phyloP scores from a whole-genome alignment of 345 rosid species.

The Bruguiera parviflora region DNA sequence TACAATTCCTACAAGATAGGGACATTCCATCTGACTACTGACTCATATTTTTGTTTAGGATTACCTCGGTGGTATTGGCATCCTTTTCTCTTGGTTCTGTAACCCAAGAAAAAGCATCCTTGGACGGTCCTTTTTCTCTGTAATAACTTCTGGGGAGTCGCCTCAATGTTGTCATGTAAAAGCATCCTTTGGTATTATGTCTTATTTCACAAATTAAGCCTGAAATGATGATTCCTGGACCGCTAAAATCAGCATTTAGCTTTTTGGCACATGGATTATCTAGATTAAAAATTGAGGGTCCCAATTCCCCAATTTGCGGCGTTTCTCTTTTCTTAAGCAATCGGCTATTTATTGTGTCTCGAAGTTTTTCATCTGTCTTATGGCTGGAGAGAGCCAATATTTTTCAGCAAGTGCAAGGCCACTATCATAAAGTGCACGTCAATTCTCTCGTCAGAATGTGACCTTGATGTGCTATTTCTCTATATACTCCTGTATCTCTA shows the following conservation, averaged over 20 bases:
- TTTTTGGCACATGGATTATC: neutral
- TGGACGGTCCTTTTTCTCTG: neutral
- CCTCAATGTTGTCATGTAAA: neutral
- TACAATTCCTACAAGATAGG: too few species aligned
- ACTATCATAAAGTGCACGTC: conserved; percentile 29
- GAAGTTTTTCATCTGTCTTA: conserved; percentile 52
- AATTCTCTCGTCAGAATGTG: conserved; percentile 22
- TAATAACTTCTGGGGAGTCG: conserved; percentile 3
- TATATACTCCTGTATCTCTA: conserved; percentile 2
- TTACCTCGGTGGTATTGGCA: too few species aligned
- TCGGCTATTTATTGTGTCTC: too few species aligned
- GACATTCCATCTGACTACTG: too few species aligned
- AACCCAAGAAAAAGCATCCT: neutral
- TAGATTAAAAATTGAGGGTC: neutral
- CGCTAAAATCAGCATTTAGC: neutral
- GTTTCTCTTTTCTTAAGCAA: neutral
- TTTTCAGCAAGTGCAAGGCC: conserved; percentile 45
- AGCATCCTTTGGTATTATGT: conserved; percentile 45
- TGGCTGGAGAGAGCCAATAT: conserved; percentile 28
- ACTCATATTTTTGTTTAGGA: too few species aligned
- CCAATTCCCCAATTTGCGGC: neutral
- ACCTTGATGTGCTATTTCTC: conserved; percentile 10
- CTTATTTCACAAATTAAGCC: conserved; percentile 32
- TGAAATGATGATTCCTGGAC: conserved; percentile 17
- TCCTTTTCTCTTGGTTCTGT: too few species aligned